Conservation (phyloP, 805 yeast species). For the Teunomyces tritomae region DNA sequence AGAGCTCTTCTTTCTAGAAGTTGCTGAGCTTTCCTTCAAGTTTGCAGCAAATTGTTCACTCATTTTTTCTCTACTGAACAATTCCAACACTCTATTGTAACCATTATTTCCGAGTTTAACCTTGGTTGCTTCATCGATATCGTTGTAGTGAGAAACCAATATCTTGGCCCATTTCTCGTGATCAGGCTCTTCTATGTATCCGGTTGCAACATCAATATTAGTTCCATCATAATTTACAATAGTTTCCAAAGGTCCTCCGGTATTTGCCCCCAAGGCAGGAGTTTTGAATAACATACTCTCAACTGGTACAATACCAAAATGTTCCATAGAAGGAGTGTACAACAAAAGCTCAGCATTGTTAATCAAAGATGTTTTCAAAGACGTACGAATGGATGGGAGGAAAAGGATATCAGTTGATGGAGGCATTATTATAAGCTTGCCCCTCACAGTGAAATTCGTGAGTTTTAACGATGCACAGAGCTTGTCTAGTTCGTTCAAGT, state of each 20-base stretch:
- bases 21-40: constrained; percentile 3
- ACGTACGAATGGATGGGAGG: constrained; percentile 73
- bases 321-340: constrained; percentile 91
- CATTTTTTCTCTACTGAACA: constrained; percentile 48
- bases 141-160: constrained; percentile 37
- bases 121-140: constrained; percentile 18
- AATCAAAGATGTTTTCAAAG: constrained; percentile 62
- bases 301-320: constrained; percentile 96
- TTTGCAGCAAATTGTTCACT: constrained; percentile 27
- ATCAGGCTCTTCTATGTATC: constrained; percentile 54
- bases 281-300: constrained; percentile 87
- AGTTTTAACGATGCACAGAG: constrained; percentile 48
- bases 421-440: constrained; percentile 34
- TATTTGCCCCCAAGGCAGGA: constrained; percentile 81
- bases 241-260: constrained; percentile 93
- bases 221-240: constrained; percentile 36
- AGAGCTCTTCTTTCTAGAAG: not conserved
- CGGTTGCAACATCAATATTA: constrained; percentile 48
- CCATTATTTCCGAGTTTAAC: constrained; percentile 35
- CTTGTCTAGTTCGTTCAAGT: constrained; percentile 57
- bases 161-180: constrained; percentile 54
- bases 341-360: constrained; percentile 56
- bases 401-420: constrained; percentile 56
- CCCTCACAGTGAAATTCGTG: constrained; percentile 41
- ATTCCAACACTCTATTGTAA: constrained; percentile 29